These are phyloP conservation scores for Astragalus glycyphyllos DNA, from an alignment of 306 rosid genomes.

Conservation along the genomic window DNA sequence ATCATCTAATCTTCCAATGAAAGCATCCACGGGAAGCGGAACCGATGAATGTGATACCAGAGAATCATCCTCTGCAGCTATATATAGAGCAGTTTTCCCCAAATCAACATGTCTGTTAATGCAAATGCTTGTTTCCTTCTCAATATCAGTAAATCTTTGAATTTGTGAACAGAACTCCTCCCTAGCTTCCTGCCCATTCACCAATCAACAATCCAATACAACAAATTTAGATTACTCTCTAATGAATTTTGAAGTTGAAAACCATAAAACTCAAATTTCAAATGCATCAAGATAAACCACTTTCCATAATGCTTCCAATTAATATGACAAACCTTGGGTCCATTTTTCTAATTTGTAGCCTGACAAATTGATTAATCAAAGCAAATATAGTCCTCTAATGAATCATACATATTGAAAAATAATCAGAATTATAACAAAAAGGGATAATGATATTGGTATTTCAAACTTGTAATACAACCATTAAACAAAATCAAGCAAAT, in stretches of 20 bases:
- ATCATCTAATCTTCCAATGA: constrained; percentile 70
- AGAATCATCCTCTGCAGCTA: constrained; percentile 97
- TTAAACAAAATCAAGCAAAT: not conserved
- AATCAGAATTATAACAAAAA: not conserved
- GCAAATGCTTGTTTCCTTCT: constrained; percentile 84
- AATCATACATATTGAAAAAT: not conserved
- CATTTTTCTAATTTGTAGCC: too few relatives aligned
- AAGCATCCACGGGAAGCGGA: constrained; percentile 90
- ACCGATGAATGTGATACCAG: constrained; percentile 93
- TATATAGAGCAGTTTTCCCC: constrained; percentile 79
- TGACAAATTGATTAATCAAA: not conserved
- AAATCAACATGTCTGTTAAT: constrained; percentile 81
- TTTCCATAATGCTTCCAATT: not conserved
- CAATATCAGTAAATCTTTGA: constrained; percentile 60
- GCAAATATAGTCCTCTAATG: not conserved
- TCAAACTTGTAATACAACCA: not conserved
- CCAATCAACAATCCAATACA: constrained; percentile 34
- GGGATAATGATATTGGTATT: not conserved
- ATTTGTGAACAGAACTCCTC: constrained; percentile 82
- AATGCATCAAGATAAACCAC: constrained; percentile 15
- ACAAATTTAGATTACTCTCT: not conserved
- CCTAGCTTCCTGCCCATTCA: constrained; percentile 76
- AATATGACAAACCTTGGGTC: not conserved
- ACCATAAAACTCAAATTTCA: constrained; percentile 14
- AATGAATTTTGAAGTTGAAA: not conserved